phyloP scores from a whole-genome alignment of 805 yeast species.

The Vanderwaltozyma verrucispora region DNA sequence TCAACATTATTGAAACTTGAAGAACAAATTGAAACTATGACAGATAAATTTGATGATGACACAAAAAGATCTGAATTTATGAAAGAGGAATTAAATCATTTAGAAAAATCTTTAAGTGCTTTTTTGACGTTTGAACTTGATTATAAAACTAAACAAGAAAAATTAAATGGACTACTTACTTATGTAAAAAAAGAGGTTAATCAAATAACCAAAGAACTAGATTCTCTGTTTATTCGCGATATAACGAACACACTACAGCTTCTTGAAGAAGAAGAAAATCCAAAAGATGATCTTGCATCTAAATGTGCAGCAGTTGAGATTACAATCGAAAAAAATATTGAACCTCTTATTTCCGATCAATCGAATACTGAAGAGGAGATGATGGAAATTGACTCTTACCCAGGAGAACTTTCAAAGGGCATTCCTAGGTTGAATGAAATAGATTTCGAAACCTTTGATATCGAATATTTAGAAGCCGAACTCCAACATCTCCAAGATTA shows the following conservation, averaged over 20 bases:
- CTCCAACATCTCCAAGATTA: slow-evolving; percentile 46
- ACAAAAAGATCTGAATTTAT: slow-evolving; percentile 31
- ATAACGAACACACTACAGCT: slow-evolving; percentile 27
- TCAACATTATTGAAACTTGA: slow-evolving; percentile 24
- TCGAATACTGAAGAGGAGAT: slow-evolving; percentile 1
- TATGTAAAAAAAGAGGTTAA: slow-evolving; percentile 33
- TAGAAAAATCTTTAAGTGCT: slow-evolving; percentile 39
- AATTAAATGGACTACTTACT: slow-evolving; percentile 33
- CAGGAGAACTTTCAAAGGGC: slow-evolving; percentile 15
- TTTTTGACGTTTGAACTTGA: slow-evolving; percentile 60
- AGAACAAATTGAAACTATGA: slow-evolving; percentile 30
- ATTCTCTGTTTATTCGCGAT: slow-evolving; percentile 42
- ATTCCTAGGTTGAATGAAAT: slow-evolving; percentile 39
- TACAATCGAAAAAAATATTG: too few relatives aligned
- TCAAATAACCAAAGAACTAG: slow-evolving; percentile 33
- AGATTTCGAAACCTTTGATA: slow-evolving; percentile 40
- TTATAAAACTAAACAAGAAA: slow-evolving; percentile 51
- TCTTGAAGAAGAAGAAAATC: slow-evolving; percentile 1
- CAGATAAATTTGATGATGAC: slow-evolving; percentile 32
- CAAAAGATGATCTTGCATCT: neutral
- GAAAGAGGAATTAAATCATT: slow-evolving; percentile 33
- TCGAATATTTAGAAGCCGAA: slow-evolving; percentile 39
- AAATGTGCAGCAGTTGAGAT: neutral
- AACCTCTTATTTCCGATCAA: slow-evolving; percentile 1
- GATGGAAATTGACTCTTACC: slow-evolving; percentile 28